phyloP scores from a whole-genome alignment of 768 basidiomycete species.

The Xerocomus spinulosus region DNA sequence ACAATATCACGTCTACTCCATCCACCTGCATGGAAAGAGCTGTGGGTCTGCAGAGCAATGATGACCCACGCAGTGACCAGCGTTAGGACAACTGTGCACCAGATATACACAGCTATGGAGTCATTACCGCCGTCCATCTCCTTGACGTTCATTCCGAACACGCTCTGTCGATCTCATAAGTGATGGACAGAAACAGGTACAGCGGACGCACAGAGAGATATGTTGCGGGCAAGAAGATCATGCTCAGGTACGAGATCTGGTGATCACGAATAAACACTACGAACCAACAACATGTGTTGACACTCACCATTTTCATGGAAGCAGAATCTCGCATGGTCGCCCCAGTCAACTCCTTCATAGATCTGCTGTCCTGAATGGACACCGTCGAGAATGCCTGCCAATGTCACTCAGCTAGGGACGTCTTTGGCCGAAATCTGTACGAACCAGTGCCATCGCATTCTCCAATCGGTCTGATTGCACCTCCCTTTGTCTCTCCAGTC shows the following conservation, averaged over 20 bases:
- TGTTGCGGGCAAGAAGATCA: slow-evolving; percentile 56
- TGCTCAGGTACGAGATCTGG: slow-evolving; percentile 53
- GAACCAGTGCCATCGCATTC: slow-evolving; percentile 31
- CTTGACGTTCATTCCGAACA: slow-evolving; percentile 26
- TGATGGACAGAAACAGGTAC: too few species aligned
- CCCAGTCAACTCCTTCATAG: background rate
- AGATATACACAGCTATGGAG: slow-evolving; percentile 36
- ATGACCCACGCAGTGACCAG: slow-evolving; percentile 51
- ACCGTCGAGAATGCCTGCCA: background rate
- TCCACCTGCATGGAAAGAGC: slow-evolving; percentile 16
- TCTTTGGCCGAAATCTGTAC: background rate
- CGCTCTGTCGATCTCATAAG: slow-evolving; percentile 25
- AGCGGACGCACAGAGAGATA: slow-evolving; percentile 32
- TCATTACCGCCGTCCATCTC: slow-evolving; percentile 26
- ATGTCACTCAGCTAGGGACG: background rate
- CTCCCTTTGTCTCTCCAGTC: slow-evolving; percentile 28
- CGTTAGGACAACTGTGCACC: slow-evolving; percentile 44
- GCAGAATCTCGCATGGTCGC: too few species aligned
- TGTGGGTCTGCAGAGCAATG: slow-evolving; percentile 43
- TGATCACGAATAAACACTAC: background rate
- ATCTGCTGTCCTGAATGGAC: background rate
- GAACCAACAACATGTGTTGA: background rate
- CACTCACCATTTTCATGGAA: background rate
- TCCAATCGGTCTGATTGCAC: slow-evolving; percentile 27
- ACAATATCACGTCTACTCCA: background rate